Evolutionary conservation across 257 asterid species (phyloP).

Genomic region (Misopates orontium): DNA sequence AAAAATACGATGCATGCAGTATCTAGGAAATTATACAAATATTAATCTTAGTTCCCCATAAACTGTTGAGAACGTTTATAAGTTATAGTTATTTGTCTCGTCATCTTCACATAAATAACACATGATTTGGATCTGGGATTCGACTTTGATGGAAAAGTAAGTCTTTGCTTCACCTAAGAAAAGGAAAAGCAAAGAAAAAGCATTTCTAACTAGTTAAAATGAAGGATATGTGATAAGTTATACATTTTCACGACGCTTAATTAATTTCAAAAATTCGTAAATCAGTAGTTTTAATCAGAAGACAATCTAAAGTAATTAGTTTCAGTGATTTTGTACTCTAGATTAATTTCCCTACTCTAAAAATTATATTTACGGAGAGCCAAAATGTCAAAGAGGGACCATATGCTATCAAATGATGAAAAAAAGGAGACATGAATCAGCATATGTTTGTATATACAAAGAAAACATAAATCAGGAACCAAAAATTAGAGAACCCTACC

Average conservation of each 20-base stretch:
- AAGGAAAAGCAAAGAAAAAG: neutral
- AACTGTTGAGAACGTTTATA: too few species aligned
- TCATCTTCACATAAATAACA: neutral
- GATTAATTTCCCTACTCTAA: neutral
- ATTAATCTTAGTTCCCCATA: too few species aligned
- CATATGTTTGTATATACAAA: neutral
- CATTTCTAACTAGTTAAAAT: neutral
- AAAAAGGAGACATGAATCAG: neutral
- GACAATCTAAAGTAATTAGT: neutral
- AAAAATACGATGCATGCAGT: too few species aligned
- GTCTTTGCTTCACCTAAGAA: neutral
- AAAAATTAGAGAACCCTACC: conserved; percentile 41
- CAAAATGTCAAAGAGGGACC: neutral
- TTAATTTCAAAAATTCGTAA: neutral
- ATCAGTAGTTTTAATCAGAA: neutral
- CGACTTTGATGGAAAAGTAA: neutral
- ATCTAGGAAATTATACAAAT: too few species aligned
- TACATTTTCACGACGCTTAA: neutral
- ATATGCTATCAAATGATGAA: conserved; percentile 1
- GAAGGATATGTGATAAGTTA: neutral
- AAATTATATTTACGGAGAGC: conserved; percentile 6
- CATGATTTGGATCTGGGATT: neutral
- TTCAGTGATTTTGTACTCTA: neutral
- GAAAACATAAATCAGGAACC: neutral
- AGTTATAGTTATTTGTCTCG: too few species aligned